Evolutionary conservation across 2,329 filamentous ascomycete species (phyloP).

Genomic region (Verticillium dahliae): DNA sequence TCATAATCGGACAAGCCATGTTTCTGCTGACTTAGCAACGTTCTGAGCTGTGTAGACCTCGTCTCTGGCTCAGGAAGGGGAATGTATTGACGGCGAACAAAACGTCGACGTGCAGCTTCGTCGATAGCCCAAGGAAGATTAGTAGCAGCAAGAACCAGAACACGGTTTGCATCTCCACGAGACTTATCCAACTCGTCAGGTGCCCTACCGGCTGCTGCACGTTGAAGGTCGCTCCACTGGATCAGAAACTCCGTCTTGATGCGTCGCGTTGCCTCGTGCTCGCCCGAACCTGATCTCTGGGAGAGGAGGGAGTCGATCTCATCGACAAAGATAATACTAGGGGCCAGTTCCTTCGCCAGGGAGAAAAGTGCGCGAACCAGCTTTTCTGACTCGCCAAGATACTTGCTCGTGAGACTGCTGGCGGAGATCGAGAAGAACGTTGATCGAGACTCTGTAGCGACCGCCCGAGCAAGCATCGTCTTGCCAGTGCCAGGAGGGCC

Average conservation of each 20-base stretch:
- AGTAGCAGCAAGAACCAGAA: constrained; percentile 89
- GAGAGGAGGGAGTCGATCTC: constrained; percentile 95
- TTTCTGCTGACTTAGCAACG: constrained; percentile 79
- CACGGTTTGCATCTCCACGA: constrained; percentile 75
- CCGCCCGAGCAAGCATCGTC: constrained; percentile 92
- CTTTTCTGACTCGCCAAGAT: constrained; percentile 93
- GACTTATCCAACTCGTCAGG: constrained; percentile 59
- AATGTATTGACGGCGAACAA: constrained; percentile 93
- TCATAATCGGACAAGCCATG: constrained; percentile 69
- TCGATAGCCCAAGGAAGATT: constrained; percentile 98
- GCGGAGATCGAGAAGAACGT: constrained; percentile 98
- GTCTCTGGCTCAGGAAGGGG: constrained; percentile 83
- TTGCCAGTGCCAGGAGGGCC: constrained; percentile 97
- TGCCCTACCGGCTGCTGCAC: constrained; percentile 83
- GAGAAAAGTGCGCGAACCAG: constrained; percentile 87
- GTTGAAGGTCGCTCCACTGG: constrained; percentile 91
- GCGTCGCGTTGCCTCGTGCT: constrained; percentile 86
- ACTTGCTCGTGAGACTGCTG: constrained; percentile 91
- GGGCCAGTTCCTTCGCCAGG: constrained; percentile 81
- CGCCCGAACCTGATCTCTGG: constrained; percentile 71
- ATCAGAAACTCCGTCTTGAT: constrained; percentile 98
- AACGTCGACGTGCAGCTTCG: constrained; percentile 83
- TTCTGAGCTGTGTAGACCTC: constrained; percentile 70
- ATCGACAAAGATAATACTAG: constrained; percentile 96
- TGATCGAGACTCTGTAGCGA: constrained; percentile 88